Base-by-base conservation (phyloP, 441 rosid genomes). In the Populus hybrid region DNA sequence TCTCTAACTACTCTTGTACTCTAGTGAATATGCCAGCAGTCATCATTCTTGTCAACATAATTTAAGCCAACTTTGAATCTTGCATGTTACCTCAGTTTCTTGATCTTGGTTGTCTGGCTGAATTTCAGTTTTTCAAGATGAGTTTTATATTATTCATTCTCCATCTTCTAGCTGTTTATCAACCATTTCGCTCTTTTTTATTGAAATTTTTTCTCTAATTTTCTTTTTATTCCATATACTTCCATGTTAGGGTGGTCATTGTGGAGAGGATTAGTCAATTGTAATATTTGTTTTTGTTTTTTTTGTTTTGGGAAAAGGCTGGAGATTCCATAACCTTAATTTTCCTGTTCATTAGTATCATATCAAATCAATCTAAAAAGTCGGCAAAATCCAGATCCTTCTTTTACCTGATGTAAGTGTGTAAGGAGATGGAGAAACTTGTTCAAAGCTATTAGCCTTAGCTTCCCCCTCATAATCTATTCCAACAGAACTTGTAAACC, bases 81-180 rank as follows among this genome's bases (percentile, higher is more conserved):
- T 23, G 69, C 71, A 33, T 36, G 21, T 76, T 45, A 24, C 64
- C 33, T 77, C 16, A 26, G 38, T 74, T 77, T 36, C 16, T 45
- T 38, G 65, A 61, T 36, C 73, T 42, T 64, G 35, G 40, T 31
- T 59, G 7, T 56, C 40, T 36, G 21, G 36, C 7, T 10, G 53
- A 75, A 64, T 69, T 74, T 69, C 64, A 42, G 2, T 38, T 35
- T 73, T 64, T 71, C 11, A 63, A 50, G 75, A 64, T 5, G 56
- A 40, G 42, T 31, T 23, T 35, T 28, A 21, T 21, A 69, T 42
- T 42, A 23, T 3, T 11, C 31, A 29, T 65, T 65, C 28, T 74
- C 10, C 45, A 1, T 72, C 24, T 66, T 59, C 42, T 56, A 31
- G 26, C 6, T 6, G 3, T 61, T 63, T 77, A 7, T 64, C 26